These are phyloP conservation scores for Emydomyces testavorans DNA, from an alignment of 2,329 filamentous ascomycete genomes.

Conservation along the genomic window DNA sequence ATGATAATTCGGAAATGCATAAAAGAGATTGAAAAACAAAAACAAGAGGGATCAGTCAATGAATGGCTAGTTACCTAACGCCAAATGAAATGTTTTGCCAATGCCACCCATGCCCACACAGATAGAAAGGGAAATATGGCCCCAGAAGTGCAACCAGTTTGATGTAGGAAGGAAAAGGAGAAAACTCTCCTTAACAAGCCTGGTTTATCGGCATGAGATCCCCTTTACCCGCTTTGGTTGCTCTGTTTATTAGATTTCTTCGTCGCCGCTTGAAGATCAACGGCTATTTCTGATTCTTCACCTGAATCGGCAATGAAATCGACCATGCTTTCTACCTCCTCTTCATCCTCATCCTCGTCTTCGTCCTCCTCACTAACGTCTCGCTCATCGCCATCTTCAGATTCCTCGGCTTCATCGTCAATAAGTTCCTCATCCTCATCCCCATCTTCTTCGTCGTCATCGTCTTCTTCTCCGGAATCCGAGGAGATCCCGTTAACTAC, in stretches of 20 bases:
- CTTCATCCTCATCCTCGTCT: conserved; percentile 50
- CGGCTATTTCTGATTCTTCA: conserved; percentile 25
- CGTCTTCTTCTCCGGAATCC: conserved; percentile 33
- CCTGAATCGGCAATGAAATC: conserved; percentile 41
- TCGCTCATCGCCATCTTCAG: conserved; percentile 32
- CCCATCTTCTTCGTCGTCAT: conserved; percentile 36
- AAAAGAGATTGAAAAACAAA: background rate
- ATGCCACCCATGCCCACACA: background rate
- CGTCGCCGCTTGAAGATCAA: conserved; percentile 23
- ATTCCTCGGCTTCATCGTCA: conserved; percentile 36
- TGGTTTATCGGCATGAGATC: background rate
- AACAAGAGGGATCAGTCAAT: background rate
- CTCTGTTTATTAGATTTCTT: conserved; percentile 25
- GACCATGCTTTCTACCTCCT: conserved; percentile 43
- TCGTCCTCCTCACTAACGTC: conserved; percentile 42
- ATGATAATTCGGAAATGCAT: background rate
- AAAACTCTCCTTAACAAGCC: background rate
- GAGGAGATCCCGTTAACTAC: conserved; percentile 41
- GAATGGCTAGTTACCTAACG: background rate
- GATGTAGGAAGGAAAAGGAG: background rate
- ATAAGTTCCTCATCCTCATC: conserved; percentile 27
- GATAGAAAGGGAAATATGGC: background rate
- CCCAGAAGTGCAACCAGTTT: too few species aligned
- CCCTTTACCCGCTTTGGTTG: background rate
- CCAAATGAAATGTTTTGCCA: background rate